A percentile compares a stretch with the other conserved stretches of the same genome.
These are phyloP conservation scores for Lachancea kluyveri DNA, from an alignment of 805 yeast species.

Conservation along the genomic window DNA sequence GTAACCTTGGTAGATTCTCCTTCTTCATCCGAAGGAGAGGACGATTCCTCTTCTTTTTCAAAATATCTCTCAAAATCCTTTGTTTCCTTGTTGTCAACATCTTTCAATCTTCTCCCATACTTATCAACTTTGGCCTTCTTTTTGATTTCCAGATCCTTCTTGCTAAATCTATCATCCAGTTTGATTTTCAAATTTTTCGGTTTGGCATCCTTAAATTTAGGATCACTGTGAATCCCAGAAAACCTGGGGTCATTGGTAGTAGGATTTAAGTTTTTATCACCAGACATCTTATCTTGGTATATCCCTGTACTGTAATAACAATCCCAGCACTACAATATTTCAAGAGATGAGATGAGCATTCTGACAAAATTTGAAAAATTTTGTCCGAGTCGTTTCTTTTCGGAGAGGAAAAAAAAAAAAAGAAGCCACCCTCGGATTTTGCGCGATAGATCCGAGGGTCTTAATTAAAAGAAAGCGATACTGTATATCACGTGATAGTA, in stretches of 20 bases:
- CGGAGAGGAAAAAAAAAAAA: not conserved
- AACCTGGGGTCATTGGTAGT: constrained; percentile 69
- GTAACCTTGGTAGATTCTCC: constrained; percentile 4
- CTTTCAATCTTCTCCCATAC: constrained; percentile 70
- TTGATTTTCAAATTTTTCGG: constrained; percentile 65
- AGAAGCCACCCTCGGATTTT: no score
- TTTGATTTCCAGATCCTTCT: constrained; percentile 52
- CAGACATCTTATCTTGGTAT: constrained; percentile 13
- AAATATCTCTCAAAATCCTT: constrained; percentile 62
- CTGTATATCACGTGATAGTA: no score
- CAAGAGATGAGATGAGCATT: constrained; percentile 21
- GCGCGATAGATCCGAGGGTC: no score
- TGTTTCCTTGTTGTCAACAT: constrained; percentile 33
- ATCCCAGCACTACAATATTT: constrained; percentile 5
- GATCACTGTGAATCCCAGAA: constrained; percentile 73
- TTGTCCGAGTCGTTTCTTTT: constrained; percentile 3
- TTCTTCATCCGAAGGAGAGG: constrained; percentile 12
- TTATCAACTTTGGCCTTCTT: constrained; percentile 65
- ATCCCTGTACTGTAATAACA: not conserved
- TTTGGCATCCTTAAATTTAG: constrained; percentile 75
- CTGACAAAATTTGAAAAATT: constrained; percentile 12
- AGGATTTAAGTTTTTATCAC: constrained; percentile 12
- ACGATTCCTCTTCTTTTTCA: constrained; percentile 35
- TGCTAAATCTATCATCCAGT: constrained; percentile 81
- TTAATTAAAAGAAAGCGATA: no score